Percentiles rank a stretch among this genome's conserved stretches.
Conservation (phyloP, 2,329 filamentous ascomycete species). For the Trichoderma afroharzianum region DNA sequence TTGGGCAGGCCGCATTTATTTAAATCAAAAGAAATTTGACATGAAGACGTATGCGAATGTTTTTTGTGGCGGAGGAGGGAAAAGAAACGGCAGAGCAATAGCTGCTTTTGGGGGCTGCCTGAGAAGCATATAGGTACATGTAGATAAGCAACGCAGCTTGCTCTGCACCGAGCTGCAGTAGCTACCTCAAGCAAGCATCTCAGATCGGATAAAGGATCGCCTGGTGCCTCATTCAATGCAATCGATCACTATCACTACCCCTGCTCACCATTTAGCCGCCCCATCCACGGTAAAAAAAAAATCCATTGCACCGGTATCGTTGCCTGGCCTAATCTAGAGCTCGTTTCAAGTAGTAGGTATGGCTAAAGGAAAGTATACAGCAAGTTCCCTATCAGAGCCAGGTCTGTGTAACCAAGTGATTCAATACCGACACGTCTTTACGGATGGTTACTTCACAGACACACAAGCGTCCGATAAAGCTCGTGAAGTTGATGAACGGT, state of each 20-base stretch:
- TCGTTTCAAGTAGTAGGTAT: constrained; percentile 21
- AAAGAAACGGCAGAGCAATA: neutral
- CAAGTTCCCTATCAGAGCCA: constrained; percentile 30
- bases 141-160: too few species aligned
- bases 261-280: neutral
- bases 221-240: neutral
- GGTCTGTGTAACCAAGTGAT: constrained; percentile 36
- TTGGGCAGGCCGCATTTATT: too few species aligned
- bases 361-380: constrained; percentile 28
- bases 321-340: neutral
- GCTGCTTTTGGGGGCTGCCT: too few species aligned
- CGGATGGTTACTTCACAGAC: constrained; percentile 34
- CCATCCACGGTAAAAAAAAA: neutral
- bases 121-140: too few species aligned
- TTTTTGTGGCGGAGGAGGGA: neutral
- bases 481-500: constrained; percentile 34
- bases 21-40: neutral
- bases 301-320: neutral
- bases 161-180: too few species aligned
- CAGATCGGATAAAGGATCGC: neutral
- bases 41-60: neutral
- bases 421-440: constrained; percentile 36
- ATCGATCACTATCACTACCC: neutral
- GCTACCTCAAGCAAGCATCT: neutral
- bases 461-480: constrained; percentile 36